Evolutionary conservation across 164 flowering plant species (phyloP).

Genomic region (Chloranthus sessilifolius): DNA sequence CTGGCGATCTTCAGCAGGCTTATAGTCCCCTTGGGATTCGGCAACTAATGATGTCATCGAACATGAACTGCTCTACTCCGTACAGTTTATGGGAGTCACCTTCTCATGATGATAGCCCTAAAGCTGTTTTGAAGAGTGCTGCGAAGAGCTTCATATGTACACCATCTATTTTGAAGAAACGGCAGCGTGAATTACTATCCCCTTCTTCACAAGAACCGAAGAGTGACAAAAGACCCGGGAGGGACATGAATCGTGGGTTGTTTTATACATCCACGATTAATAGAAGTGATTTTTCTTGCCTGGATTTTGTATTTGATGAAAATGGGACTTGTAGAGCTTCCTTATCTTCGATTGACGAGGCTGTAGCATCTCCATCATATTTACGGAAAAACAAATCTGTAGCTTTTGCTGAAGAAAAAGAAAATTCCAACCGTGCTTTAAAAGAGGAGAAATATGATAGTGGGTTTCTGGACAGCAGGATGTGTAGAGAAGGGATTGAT

Average conservation of each 20-base stretch:
- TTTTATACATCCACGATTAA: slow-evolving; percentile 32
- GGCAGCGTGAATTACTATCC: slow-evolving; percentile 75
- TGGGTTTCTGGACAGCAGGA: slow-evolving; percentile 7
- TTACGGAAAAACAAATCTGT: slow-evolving; percentile 8
- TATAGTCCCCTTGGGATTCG: slow-evolving; percentile 97
- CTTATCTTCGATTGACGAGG: slow-evolving; percentile 15
- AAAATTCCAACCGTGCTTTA: slow-evolving; percentile 20
- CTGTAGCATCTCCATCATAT: slow-evolving; percentile 20
- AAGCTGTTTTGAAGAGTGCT: slow-evolving; percentile 73
- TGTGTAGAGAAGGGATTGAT: slow-evolving; percentile 10
- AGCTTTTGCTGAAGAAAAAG: slow-evolving; percentile 23
- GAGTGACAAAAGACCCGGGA: slow-evolving; percentile 60
- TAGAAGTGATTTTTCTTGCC: slow-evolving; percentile 35
- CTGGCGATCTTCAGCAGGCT: slow-evolving; percentile 66
- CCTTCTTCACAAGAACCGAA: slow-evolving; percentile 76
- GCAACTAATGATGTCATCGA: slow-evolving; percentile 67
- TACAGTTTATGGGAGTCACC: slow-evolving; percentile 85
- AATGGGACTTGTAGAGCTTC: slow-evolving; percentile 15
- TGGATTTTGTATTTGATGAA: slow-evolving; percentile 21
- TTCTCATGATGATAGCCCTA: slow-evolving; percentile 58
- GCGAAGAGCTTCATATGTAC: slow-evolving; percentile 75
- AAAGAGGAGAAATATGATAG: slow-evolving; percentile 4
- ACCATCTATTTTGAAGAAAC: slow-evolving; percentile 87
- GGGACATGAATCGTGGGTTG: slow-evolving; percentile 23
- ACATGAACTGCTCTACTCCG: slow-evolving; percentile 62